Evolutionary conservation across 768 basidiomycete species (phyloP).

Genomic region (Tricholoma flavovirens): DNA sequence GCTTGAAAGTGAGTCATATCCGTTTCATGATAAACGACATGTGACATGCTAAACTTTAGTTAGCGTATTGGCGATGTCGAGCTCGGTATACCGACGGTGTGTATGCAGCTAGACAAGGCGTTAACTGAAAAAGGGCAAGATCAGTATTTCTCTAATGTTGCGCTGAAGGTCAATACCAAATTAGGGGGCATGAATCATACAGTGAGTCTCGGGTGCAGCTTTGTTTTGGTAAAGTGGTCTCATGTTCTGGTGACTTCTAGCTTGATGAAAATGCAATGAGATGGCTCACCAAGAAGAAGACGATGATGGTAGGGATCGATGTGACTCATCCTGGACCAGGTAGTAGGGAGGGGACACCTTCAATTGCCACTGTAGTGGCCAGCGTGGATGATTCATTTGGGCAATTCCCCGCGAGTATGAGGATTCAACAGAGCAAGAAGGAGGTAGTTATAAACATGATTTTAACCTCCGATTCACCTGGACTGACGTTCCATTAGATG

Average conservation of each 20-base stretch:
- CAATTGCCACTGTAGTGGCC: no score
- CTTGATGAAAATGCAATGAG: constrained; percentile 48
- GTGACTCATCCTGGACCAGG: constrained; percentile 49
- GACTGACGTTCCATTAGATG: constrained; percentile 45
- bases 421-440: constrained; percentile 46
- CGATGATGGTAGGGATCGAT: constrained; percentile 84
- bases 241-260: constrained; percentile 18
- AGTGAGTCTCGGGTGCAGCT: constrained; percentile 18
- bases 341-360: no score
- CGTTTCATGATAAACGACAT: not conserved
- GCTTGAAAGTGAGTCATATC: constrained; percentile 50
- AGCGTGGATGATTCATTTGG: constrained; percentile 28
- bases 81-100: constrained; percentile 71
- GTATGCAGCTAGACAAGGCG: constrained; percentile 63
- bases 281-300: constrained; percentile 63
- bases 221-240: not conserved
- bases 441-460: constrained; percentile 25
- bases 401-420: constrained; percentile 72
- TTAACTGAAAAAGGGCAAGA: constrained; percentile 55
- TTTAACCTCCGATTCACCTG: not conserved
- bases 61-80: constrained; percentile 65
- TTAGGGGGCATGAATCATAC: constrained; percentile 77
- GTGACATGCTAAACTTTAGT: not conserved
- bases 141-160: constrained; percentile 80
- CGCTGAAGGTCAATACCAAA: constrained; percentile 79